phyloP scores from a whole-genome alignment of 805 yeast species.

The Starmerella apis region DNA sequence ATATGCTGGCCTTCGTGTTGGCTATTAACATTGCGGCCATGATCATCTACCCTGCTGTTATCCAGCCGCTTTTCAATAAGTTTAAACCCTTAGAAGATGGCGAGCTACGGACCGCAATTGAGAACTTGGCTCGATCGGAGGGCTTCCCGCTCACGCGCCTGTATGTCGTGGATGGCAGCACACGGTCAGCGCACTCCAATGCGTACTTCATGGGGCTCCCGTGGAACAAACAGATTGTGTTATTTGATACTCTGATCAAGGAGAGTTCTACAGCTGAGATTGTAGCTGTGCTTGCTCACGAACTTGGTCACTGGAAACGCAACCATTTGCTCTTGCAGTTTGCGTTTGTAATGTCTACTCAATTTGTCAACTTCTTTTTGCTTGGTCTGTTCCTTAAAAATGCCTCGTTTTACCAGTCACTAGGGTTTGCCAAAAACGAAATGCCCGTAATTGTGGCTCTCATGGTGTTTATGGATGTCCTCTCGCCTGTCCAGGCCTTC shows the following conservation, averaged over 20 bases:
- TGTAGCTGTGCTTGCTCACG: conserved; percentile 95
- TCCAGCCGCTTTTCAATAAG: conserved; percentile 88
- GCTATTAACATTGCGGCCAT: conserved; percentile 61
- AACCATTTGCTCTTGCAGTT: conserved; percentile 77
- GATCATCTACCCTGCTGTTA: conserved; percentile 71
- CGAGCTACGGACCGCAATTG: conserved; percentile 71
- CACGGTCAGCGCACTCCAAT: conserved; percentile 90
- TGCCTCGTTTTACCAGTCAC: conserved; percentile 60
- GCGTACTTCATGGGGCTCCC: conserved; percentile 96
- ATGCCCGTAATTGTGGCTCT: conserved; percentile 77
- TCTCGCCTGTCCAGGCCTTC: conserved; percentile 64
- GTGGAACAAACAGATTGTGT: conserved; percentile 91
- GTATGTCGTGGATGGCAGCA: conserved; percentile 92
- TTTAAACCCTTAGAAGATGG: conserved; percentile 85
- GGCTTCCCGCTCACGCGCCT: conserved; percentile 79
- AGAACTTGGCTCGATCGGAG: conserved; percentile 61
- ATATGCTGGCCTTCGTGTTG: conserved; percentile 62
- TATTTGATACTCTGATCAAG: conserved; percentile 81
- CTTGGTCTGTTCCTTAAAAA: conserved; percentile 77
- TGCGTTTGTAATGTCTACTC: conserved; percentile 51
- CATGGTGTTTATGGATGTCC: conserved; percentile 62
- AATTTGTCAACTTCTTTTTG: conserved; percentile 54
- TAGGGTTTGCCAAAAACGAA: conserved; percentile 54
- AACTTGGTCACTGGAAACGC: conserved; percentile 94
- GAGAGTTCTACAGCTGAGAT: conserved; percentile 68